phyloP scores from a whole-genome alignment of 108 stramenopile genomes.

The Nitzschia sp. region DNA sequence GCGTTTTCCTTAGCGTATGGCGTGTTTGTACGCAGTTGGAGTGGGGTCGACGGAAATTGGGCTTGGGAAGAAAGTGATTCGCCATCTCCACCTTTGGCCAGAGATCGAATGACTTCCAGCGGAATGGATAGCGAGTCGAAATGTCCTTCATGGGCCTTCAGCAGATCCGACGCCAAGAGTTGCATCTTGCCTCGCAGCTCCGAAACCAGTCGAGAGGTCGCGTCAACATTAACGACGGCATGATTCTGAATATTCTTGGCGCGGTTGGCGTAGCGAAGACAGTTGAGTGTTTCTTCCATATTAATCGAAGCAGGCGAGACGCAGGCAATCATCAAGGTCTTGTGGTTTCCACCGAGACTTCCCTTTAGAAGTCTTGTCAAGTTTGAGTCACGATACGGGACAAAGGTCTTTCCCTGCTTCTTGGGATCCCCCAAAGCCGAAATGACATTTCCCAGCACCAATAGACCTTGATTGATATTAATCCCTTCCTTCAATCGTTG shows the following conservation, averaged over 20 bases:
- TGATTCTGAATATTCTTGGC: constrained; percentile 97
- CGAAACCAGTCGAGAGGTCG: constrained; percentile 52
- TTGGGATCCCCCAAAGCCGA: constrained; percentile 86
- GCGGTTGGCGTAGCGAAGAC: constrained; percentile 94
- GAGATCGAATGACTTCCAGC: constrained; percentile 34
- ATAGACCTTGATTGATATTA: constrained; percentile 94
- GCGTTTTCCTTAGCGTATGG: neutral
- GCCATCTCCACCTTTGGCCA: constrained; percentile 45
- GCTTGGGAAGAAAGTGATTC: neutral
- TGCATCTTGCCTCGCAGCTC: constrained; percentile 47
- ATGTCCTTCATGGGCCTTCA: constrained; percentile 51
- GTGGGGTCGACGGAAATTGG: neutral
- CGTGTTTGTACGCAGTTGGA: neutral
- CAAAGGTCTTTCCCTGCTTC: constrained; percentile 72
- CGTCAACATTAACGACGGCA: constrained; percentile 70
- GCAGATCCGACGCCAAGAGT: constrained; percentile 54
- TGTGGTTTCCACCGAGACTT: constrained; percentile 94
- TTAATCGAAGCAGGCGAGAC: constrained; percentile 77
- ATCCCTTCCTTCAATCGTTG: constrained; percentile 93
- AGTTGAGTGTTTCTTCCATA: constrained; percentile 93
- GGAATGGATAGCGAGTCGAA: constrained; percentile 30
- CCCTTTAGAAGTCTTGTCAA: constrained; percentile 88
- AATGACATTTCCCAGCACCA: constrained; percentile 97
- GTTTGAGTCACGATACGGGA: constrained; percentile 97
- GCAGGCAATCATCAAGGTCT: constrained; percentile 97